A percentile compares a stretch with the other conserved stretches of the same genome.
Conservation (phyloP, 106 monocot genomes). For the Dioscorea zingiberensis region DNA sequence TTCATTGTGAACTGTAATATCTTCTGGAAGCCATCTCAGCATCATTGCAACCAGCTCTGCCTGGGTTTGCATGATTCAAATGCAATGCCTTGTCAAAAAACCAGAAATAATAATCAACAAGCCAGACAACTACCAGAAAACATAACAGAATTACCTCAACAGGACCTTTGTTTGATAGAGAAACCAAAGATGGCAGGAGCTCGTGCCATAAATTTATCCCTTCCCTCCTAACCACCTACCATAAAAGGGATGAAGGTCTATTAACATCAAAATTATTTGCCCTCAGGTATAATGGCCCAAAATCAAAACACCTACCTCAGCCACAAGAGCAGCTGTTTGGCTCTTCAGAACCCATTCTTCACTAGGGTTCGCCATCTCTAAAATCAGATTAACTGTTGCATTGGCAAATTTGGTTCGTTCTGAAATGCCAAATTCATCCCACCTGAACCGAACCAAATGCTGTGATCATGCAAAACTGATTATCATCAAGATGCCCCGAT, state of each 20-base stretch:
- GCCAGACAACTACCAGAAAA: not conserved
- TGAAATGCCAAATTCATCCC: constrained; percentile 68
- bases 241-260: constrained; percentile 3
- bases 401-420: constrained; percentile 78
- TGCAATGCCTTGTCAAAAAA: not conserved
- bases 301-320: constrained; percentile 53
- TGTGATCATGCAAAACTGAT: constrained; percentile 18
- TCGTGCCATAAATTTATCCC: constrained; percentile 76
- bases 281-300: not conserved
- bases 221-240: constrained; percentile 83
- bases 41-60: constrained; percentile 96
- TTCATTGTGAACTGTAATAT: constrained; percentile 99
- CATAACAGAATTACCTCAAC: constrained; percentile 47
- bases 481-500: not conserved
- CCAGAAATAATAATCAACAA: constrained; percentile 5
- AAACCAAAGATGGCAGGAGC: constrained; percentile 73
- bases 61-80: constrained; percentile 25
- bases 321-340: constrained; percentile 87
- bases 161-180: constrained; percentile 76
- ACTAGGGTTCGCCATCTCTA: constrained; percentile 52
- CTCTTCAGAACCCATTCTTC: constrained; percentile 98
- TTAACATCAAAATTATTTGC: constrained; percentile 2
- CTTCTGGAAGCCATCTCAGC: constrained; percentile 99
- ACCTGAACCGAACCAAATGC: constrained; percentile 93
- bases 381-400: constrained; percentile 49